Evolutionary conservation across 352 stramenopile genomes (phyloP), one percentile per base, ranked within the genome.

Genomic region (Lagenidium giganteum): DNA sequence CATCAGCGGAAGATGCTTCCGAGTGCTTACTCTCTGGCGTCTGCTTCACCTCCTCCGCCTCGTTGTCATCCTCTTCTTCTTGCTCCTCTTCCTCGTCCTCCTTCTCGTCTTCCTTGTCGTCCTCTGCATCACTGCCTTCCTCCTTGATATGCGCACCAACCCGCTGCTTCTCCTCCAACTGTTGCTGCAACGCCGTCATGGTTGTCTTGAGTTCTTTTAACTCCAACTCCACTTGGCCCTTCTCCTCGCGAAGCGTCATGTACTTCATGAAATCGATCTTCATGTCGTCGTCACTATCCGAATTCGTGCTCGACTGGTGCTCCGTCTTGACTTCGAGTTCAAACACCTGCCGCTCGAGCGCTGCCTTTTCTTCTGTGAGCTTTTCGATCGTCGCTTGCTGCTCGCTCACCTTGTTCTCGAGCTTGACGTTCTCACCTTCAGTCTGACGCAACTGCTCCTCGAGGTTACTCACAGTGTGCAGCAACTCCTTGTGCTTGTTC

Each of bases 251-350:
- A 26, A 85, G 29, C 16, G 53, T 53, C 59, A 69, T 72, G 36
- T 70, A 74, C 43, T 72, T 48, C 5, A 67, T 54, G 34, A 76
- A 79, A 18, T 86, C 73, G 33, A 80, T 66, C 25, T 77, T 61
- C 60, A 70, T 68, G 18, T 67, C 57, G 8, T 68, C 51, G 22
- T 53, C 52, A 11, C 24, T 28, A 25, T 21, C 26, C 6, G 33
- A 35, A 9, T 5, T 26, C 16, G 33, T 35, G 18, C 30, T 29
- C 23, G 22, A 5, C 22, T 3, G 25, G 9, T 21, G 21, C 27
- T 22, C 21, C 13, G 8, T 28, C 3, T 29, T 17, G 8, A 48
- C 26, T 25, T 47, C 16, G 1, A 56, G 17, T 8, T 52, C 35
- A 17, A 57, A 22, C 5, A 72, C 8, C 8, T 62, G 64, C 36